Conservation (phyloP, 805 yeast genomes). For the Wickerhamiella spandovensis region DNA sequence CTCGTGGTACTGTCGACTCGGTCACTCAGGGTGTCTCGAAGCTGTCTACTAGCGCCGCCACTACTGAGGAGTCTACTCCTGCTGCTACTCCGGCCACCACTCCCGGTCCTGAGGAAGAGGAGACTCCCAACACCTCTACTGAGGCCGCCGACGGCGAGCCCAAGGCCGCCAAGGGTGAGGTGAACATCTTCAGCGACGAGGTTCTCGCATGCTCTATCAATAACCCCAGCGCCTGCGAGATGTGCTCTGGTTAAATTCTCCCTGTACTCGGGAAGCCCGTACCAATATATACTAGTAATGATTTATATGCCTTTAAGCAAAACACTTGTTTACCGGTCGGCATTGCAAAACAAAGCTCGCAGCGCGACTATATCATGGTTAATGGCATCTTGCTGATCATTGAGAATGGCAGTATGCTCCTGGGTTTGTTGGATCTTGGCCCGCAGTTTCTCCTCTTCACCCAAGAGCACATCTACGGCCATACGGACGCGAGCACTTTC, state of each 20-base stretch:
- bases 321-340: too few species aligned
- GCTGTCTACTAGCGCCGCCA: slow-evolving; percentile 4
- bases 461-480: too few species aligned
- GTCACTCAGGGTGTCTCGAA: slow-evolving; percentile 7
- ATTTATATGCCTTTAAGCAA: not conserved
- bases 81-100: slow-evolving; percentile 1
- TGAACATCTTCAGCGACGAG: slow-evolving; percentile 79
- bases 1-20: slow-evolving; percentile 5
- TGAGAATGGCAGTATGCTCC: too few species aligned
- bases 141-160: slow-evolving; percentile 12
- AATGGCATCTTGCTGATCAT: too few species aligned
- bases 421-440: too few species aligned
- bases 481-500: too few species aligned
- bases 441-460: too few species aligned
- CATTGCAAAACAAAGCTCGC: too few species aligned
- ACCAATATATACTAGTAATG: not conserved
- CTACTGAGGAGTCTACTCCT: not conserved
- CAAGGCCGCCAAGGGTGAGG: slow-evolving; percentile 35
- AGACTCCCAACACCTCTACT: slow-evolving; percentile 3
- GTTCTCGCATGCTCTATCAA: slow-evolving; percentile 94
- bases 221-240: slow-evolving; percentile 94
- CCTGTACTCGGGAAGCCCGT: not conserved
- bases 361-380: too few species aligned
- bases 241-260: slow-evolving; percentile 81
- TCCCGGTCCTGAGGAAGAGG: slow-evolving; percentile 7